Conservation (phyloP, 148 eudicot genomes). For the Rhododendron henanense region DNA sequence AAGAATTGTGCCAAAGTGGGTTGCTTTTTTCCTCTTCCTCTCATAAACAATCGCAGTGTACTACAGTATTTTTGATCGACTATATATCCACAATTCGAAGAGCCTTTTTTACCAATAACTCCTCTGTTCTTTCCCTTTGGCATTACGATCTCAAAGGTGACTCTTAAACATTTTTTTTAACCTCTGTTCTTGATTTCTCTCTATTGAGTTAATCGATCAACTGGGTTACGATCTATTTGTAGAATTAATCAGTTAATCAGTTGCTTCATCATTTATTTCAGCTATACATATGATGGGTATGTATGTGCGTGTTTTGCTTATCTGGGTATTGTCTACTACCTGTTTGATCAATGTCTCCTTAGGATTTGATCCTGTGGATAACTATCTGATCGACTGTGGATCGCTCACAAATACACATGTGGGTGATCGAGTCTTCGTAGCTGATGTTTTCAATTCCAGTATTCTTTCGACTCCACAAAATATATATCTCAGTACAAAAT, state of each 20-base stretch:
- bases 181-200: background rate
- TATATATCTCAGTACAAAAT: slow-evolving; percentile 21
- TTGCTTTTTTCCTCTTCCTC: background rate
- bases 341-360: slow-evolving; percentile 39
- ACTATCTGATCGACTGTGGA: slow-evolving; percentile 56
- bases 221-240: background rate
- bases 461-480: slow-evolving; percentile 39
- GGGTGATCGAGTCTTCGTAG: slow-evolving; percentile 32
- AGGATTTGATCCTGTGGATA: slow-evolving; percentile 43
- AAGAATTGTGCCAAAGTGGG: background rate
- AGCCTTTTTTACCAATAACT: background rate
- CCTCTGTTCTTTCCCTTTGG: background rate
- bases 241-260: background rate
- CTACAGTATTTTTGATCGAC: no score
- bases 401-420: slow-evolving; percentile 37
- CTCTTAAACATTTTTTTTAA: background rate
- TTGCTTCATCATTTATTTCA: background rate
- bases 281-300: background rate
- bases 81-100: background rate
- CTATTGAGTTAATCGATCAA: background rate
- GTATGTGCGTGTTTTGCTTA: background rate
- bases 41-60: background rate
- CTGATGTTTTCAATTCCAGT: slow-evolving; percentile 32
- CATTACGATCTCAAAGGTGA: slow-evolving; percentile 7
- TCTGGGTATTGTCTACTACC: slow-evolving; percentile 26